Evolutionary conservation across 2,329 filamentous ascomycete genomes (phyloP).

Genomic region (Hymenoscyphus occultus): DNA sequence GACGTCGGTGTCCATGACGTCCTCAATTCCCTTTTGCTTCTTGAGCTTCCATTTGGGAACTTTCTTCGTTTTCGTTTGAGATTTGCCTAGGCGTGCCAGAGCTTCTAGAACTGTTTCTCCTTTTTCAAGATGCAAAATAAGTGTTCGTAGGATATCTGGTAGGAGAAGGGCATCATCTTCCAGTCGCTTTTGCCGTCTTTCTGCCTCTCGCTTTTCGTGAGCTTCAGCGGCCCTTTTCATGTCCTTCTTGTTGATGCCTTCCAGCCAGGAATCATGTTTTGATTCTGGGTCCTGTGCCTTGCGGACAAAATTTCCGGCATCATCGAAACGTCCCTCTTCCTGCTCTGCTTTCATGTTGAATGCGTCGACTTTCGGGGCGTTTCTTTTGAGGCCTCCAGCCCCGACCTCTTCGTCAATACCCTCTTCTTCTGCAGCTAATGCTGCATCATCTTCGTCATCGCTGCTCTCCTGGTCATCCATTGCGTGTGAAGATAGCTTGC

Average conservation of each 20-base stretch:
- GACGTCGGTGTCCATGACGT: constrained; percentile 69
- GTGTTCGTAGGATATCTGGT: constrained; percentile 66
- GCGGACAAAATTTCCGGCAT: constrained; percentile 84
- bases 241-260: constrained; percentile 89
- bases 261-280: constrained; percentile 87
- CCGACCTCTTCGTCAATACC: constrained; percentile 87
- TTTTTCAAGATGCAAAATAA: constrained; percentile 72
- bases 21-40: constrained; percentile 59
- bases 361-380: constrained; percentile 90
- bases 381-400: constrained; percentile 83
- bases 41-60: constrained; percentile 68
- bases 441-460: constrained; percentile 67
- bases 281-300: constrained; percentile 88
- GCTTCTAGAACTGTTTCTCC: constrained; percentile 89
- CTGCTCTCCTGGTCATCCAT: constrained; percentile 45
- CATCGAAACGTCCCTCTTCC: constrained; percentile 90
- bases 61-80: constrained; percentile 57
- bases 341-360: constrained; percentile 92
- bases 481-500: constrained; percentile 39
- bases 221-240: constrained; percentile 86
- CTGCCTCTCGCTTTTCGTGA: constrained; percentile 78
- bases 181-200: constrained; percentile 66
- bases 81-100: constrained; percentile 73
- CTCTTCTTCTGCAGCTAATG: constrained; percentile 71
- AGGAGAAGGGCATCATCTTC: constrained; percentile 73